Percentiles rank a stretch among this genome's conserved stretches.
Evolutionary conservation across 768 basidiomycete genomes (phyloP).

Genomic region (Exidia glandulosa): DNA sequence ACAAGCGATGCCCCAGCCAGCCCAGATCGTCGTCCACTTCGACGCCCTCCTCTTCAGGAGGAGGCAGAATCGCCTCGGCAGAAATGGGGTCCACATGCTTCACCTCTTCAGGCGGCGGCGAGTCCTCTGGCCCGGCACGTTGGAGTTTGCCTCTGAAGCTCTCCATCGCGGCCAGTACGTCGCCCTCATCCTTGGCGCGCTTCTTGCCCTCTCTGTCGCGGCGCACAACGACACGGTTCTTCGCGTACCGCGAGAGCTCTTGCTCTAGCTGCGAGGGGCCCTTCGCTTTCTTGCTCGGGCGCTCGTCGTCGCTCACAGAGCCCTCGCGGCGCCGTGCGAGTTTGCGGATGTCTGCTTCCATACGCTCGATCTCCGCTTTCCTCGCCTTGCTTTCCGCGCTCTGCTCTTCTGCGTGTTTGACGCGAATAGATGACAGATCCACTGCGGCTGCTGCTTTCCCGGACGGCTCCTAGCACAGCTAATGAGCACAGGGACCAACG

Average conservation of each 20-base stretch:
- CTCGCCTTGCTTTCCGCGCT: constrained; percentile 53
- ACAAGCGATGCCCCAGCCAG: constrained; percentile 61
- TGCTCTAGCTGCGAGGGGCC: constrained; percentile 63
- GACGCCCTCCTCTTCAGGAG: constrained; percentile 38
- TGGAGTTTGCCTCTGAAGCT: constrained; percentile 66
- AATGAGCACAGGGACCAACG: too few relatives aligned
- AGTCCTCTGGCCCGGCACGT: constrained; percentile 23
- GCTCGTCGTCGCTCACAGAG: constrained; percentile 39
- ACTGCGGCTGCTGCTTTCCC: too few relatives aligned
- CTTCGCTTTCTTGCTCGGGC: constrained; percentile 38
- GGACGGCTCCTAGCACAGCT: too few relatives aligned
- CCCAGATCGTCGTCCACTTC: constrained; percentile 71
- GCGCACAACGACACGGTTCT: constrained; percentile 38
- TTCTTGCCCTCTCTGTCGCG: constrained; percentile 37
- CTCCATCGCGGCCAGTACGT: constrained; percentile 55
- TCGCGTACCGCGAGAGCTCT: constrained; percentile 72
- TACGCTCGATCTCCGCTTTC: constrained; percentile 67
- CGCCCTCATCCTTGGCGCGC: constrained; percentile 56
- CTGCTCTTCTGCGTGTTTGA: constrained; percentile 64
- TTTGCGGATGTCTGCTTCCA: constrained; percentile 81
- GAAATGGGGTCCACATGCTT: constrained; percentile 5
- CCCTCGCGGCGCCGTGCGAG: constrained; percentile 51
- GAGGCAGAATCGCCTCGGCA: background rate
- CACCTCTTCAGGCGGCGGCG: constrained; percentile 8
- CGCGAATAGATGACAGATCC: constrained; percentile 44